These are phyloP conservation scores for Podospora pseudoanserina DNA, from an alignment of 495 filamentous ascomycete species.

Conservation along the genomic window DNA sequence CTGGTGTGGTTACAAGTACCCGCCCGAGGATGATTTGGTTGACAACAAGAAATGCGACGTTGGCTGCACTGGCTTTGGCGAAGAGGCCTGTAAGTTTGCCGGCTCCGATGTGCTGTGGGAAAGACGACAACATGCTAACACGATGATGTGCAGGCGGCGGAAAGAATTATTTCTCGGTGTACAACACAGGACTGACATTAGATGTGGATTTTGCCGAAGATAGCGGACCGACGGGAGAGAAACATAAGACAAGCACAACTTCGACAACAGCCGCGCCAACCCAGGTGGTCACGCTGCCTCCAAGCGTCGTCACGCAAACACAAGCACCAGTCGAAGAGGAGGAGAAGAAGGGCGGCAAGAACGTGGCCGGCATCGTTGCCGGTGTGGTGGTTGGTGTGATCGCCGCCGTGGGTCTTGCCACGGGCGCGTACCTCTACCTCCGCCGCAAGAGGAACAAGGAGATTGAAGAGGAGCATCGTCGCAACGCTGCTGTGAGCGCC, in stretches of 20 bases:
- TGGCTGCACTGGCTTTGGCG: constrained; percentile 52
- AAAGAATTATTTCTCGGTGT: constrained; percentile 41
- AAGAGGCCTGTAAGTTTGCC: constrained; percentile 55
- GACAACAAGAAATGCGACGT: constrained; percentile 52
- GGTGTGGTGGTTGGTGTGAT: constrained; percentile 86
- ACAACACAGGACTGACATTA: constrained; percentile 45
- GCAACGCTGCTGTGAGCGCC: constrained; percentile 64
- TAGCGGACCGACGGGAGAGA: neutral
- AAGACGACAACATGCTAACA: constrained; percentile 27
- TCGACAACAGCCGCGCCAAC: neutral
- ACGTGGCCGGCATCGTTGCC: constrained; percentile 71
- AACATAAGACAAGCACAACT: constrained; percentile 1
- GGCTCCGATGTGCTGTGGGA: neutral
- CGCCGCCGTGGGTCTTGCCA: constrained; percentile 59
- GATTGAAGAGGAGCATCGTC: constrained; percentile 75
- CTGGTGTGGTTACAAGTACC: constrained; percentile 60
- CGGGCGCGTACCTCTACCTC: constrained; percentile 70
- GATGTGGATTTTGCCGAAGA: constrained; percentile 20
- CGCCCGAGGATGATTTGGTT: constrained; percentile 44
- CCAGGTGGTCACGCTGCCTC: neutral
- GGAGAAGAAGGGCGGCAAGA: constrained; percentile 44
- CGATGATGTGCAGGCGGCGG: constrained; percentile 50
- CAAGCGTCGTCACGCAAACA: constrained; percentile 6
- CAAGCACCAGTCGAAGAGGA: constrained; percentile 4
- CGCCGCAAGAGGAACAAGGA: constrained; percentile 68